Conservation (phyloP, 176 grass and related monocot genomes). For the Carex cristatella region DNA sequence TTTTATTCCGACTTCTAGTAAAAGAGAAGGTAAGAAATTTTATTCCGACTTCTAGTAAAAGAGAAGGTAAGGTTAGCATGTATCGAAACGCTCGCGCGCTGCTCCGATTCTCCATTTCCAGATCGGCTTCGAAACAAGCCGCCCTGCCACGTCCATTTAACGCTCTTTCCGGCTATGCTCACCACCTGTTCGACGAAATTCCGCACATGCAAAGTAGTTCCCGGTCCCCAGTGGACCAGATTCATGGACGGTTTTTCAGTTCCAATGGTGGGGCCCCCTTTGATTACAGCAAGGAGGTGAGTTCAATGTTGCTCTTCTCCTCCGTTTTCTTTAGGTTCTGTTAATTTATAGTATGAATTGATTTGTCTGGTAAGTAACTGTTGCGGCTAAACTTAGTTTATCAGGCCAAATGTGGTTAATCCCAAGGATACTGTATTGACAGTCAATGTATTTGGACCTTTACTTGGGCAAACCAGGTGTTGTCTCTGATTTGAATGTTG, state of each 20-base stretch:
- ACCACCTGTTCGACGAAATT: neutral
- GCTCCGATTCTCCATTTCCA: conserved; percentile 47
- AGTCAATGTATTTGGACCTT: neutral
- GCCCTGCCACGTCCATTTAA: neutral
- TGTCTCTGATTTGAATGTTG: neutral
- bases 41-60: no score
- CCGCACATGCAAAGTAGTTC: neutral
- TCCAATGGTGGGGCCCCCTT: neutral
- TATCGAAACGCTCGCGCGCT: conserved; percentile 42
- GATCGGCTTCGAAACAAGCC: conserved; percentile 21
- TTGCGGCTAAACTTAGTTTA: neutral
- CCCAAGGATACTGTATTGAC: neutral
- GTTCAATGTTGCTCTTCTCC: neutral
- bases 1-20: no score
- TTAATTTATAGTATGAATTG: neutral
- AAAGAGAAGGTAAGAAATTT: no score
- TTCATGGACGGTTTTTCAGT: conserved; percentile 30
- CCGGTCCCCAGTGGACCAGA: neutral
- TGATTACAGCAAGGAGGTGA: conserved; percentile 67
- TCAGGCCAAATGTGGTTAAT: neutral
- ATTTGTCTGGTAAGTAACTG: neutral
- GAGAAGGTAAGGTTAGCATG: no score
- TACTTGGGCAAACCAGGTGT: neutral
- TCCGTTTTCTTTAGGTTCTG: neutral
- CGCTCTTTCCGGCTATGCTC: neutral